Conservation (phyloP, 345 rosid species). For the Raphanus sativus region DNA sequence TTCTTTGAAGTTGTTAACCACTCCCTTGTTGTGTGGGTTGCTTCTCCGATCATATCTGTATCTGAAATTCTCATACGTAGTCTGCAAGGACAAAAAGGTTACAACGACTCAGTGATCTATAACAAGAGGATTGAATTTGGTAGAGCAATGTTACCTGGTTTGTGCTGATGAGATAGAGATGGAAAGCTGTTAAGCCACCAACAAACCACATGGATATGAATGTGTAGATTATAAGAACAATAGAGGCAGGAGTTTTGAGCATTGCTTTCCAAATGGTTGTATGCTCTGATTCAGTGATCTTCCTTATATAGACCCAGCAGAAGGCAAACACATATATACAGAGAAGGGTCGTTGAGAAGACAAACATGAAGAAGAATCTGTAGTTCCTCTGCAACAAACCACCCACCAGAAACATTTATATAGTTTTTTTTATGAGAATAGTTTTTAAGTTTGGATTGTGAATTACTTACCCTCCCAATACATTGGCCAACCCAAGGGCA, state of each 20-base stretch:
- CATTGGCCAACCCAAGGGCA: slow-evolving; percentile 99
- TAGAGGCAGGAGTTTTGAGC: slow-evolving; percentile 65
- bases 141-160: slow-evolving; percentile 62
- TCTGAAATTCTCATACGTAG: slow-evolving; percentile 95
- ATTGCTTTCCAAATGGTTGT: slow-evolving; percentile 45
- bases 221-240: slow-evolving; percentile 76
- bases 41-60: slow-evolving; percentile 79
- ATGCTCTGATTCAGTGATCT: slow-evolving; percentile 60
- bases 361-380: slow-evolving; percentile 95
- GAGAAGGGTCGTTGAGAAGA: slow-evolving; percentile 78
- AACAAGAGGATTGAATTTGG: background rate
- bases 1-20: slow-evolving; percentile 69
- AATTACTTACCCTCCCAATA: slow-evolving; percentile 84
- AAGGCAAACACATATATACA: slow-evolving; percentile 91
- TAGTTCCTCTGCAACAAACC: slow-evolving; percentile 86
- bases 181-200: slow-evolving; percentile 92
- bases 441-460: background rate
- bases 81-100: slow-evolving; percentile 48
- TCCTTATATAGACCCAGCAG: slow-evolving; percentile 93
- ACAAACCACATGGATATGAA: slow-evolving; percentile 97
- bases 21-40: slow-evolving; percentile 82
- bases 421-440: background rate
- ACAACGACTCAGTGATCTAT: background rate
- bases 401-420: slow-evolving; percentile 10
- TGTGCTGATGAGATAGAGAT: slow-evolving; percentile 88